Percentiles rank a stretch among this genome's conserved stretches.
These are phyloP conservation scores for Aspergillus pseudoviridinutans DNA, from an alignment of 2,329 filamentous ascomycete species.

Conservation along the genomic window DNA sequence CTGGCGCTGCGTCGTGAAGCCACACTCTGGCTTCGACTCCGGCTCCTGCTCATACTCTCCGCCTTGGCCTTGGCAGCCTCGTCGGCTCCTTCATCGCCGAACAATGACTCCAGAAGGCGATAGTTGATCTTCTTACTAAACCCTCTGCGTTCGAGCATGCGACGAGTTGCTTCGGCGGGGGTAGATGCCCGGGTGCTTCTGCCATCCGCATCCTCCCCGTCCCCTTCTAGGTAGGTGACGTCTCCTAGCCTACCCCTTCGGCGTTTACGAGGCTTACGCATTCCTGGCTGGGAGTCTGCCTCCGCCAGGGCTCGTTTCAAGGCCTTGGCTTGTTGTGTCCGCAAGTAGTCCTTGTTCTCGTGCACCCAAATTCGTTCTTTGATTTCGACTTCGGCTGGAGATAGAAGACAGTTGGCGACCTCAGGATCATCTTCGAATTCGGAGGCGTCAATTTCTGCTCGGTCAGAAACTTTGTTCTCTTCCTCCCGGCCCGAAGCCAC, in stretches of 20 bases:
- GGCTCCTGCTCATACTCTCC: conserved; percentile 27
- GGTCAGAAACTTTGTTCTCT: conserved; percentile 50
- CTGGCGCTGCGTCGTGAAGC: conserved; percentile 27
- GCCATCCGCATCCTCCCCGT: conserved; percentile 57
- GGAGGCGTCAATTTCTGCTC: conserved; percentile 62
- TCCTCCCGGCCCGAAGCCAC: conserved; percentile 12
- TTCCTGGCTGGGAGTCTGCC: conserved; percentile 39
- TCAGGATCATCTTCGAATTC: conserved; percentile 91
- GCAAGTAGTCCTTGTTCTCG: conserved; percentile 89
- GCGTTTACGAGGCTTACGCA: conserved; percentile 48
- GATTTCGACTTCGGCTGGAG: conserved; percentile 67
- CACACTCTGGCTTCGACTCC: conserved; percentile 34
- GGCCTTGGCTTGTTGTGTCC: conserved; percentile 77
- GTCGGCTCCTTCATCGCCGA: conserved; percentile 33
- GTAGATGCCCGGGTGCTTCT: conserved; percentile 63
- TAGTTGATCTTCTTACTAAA: conserved; percentile 76
- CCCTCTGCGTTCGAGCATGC: conserved; percentile 63
- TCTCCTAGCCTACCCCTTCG: conserved; percentile 46
- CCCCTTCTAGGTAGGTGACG: conserved; percentile 43
- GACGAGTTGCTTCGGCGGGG: conserved; percentile 65
- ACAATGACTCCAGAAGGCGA: conserved; percentile 36
- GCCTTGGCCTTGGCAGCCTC: conserved; percentile 25
- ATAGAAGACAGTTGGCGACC: conserved; percentile 73
- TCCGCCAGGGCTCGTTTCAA: conserved; percentile 66
- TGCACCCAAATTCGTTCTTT: conserved; percentile 95